Evolutionary conservation across 2,329 filamentous ascomycete genomes (phyloP).

Genomic region (Daldinia sp.): DNA sequence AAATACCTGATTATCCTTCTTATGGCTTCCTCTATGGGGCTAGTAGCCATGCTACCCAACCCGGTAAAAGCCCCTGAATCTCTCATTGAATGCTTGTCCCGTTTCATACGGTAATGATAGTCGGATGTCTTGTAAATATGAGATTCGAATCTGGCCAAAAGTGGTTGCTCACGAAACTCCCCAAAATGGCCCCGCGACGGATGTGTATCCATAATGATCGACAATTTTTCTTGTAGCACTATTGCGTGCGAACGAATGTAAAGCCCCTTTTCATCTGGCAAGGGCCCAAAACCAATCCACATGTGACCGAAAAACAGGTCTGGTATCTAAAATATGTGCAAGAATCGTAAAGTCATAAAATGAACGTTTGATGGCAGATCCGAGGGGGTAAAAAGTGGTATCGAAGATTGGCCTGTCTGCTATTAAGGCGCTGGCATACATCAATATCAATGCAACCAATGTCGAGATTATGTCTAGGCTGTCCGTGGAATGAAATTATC

Average conservation of each 20-base stretch:
- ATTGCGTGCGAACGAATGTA: constrained; percentile 33
- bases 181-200: constrained; percentile 3
- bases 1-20: constrained; percentile 38
- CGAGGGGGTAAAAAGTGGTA: constrained; percentile 43
- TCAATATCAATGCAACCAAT: constrained; percentile 37
- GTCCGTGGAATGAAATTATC: constrained; percentile 12
- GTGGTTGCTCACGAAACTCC: constrained; percentile 10
- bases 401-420: constrained; percentile 46
- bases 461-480: constrained; percentile 21
- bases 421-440: constrained; percentile 23
- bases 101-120: constrained; percentile 15
- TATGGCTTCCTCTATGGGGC: constrained; percentile 19
- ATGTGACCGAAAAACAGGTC: constrained; percentile 38
- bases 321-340: constrained; percentile 51
- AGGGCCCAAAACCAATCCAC: constrained; percentile 35
- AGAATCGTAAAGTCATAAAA: constrained; percentile 49
- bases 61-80: constrained; percentile 19
- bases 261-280: constrained; percentile 34
- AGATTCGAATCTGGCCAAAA: constrained; percentile 10
- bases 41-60: constrained; percentile 25
- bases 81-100: constrained; percentile 10
- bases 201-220: constrained; percentile 38
- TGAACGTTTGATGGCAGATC: constrained; percentile 37
- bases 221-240: constrained; percentile 19
- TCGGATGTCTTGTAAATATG: constrained; percentile 17